Base-by-base conservation (phyloP, 2,329 filamentous ascomycete species). In the Shiraia sp. region DNA sequence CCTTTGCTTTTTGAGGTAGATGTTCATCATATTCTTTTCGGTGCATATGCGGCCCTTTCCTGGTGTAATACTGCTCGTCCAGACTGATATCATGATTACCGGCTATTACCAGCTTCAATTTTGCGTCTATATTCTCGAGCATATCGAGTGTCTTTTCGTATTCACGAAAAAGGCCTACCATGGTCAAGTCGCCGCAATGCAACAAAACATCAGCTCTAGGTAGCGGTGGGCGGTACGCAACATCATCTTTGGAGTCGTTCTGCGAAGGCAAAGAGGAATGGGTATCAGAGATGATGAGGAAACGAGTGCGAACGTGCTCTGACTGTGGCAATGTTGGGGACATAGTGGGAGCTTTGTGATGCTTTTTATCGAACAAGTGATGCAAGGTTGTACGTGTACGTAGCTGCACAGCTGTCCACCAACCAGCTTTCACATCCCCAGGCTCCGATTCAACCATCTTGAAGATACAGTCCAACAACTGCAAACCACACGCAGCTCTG, bases 181-280 rank as follows among this genome's bases (percentile, higher is more conserved):
- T 75, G 8, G 80, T 83, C 27, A 84, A 65, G 61, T 84, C 81
- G 36, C 81, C 81, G 44, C 77, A 77, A 56, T 83, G 80, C 4
- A 83, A 68, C 12, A 81, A 69, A 15, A 83, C 71, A 55, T 82
- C 75, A 25, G 75, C 72, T 33, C 61, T 53, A 4, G 78, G 79
- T 7, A 81, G 67, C 0, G 78, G 77, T 47, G 48, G 32, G 15
- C 55, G 53, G 47, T 63, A 68, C 16, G 52, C 33, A 3, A 47
- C 36, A 25, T 45, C 36, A 29, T 49, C 19, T 6, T 50, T 37
- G 9, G 30, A 10, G 7, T 26, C 16, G 19, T 53, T 52, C 17
- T 50, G 40, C 22, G 28, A 29, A 2, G 50, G 57, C 1, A 45
- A 29, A 3, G 54, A 50, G 10, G 43, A 49, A 37, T 75, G 73